Evolutionary conservation across 306 rosid genomes (phyloP).

Genomic region (Quercus suber): DNA sequence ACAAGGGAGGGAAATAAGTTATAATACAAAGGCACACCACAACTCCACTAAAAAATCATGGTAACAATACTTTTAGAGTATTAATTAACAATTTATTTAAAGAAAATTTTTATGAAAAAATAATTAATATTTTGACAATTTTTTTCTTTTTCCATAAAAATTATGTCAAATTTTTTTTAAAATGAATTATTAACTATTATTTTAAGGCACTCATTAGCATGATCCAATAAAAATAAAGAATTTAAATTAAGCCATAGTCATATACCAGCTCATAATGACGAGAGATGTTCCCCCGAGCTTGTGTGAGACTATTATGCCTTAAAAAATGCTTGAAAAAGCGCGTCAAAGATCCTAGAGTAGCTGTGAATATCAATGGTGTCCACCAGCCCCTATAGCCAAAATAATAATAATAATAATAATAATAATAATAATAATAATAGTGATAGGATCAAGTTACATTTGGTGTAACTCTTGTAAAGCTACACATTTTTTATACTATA

Average conservation of each 20-base stretch:
- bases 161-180: too few species aligned
- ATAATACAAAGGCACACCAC: too few species aligned
- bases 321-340: slow-evolving; percentile 66
- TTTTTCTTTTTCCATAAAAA: too few species aligned
- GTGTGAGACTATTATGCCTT: slow-evolving; percentile 79
- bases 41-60: too few species aligned
- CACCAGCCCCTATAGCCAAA: slow-evolving; percentile 75
- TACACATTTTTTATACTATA: too few species aligned
- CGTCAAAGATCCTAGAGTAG: slow-evolving; percentile 69
- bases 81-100: too few species aligned
- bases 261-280: slow-evolving; percentile 89
- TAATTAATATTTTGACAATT: too few species aligned
- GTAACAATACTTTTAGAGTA: accelerated
- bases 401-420: neutral
- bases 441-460: too few species aligned
- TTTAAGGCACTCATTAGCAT: accelerated
- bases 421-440: too few species aligned
- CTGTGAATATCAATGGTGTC: slow-evolving; percentile 80
- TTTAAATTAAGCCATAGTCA: neutral
- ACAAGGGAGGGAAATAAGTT: too few species aligned
- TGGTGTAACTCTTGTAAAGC: too few species aligned
- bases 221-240: neutral
- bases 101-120: too few species aligned
- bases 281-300: slow-evolving; percentile 85
- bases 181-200: accelerated